phyloP scores from a whole-genome alignment of 1,284 basidiomycete species.

The Malassezia caprae region DNA sequence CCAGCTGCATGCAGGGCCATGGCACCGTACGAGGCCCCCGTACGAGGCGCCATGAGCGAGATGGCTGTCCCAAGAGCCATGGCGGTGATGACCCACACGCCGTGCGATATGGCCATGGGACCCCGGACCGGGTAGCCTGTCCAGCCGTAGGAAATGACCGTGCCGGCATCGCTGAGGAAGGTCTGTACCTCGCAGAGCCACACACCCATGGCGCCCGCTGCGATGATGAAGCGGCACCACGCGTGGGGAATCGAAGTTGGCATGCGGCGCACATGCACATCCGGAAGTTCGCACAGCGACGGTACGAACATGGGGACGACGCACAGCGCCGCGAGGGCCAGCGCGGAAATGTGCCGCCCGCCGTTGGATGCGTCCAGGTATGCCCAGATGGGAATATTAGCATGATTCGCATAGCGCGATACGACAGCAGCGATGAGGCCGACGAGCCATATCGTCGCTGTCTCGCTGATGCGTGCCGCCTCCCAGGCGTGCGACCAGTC shows the following conservation, averaged over 20 bases:
- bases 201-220: conserved; percentile 27
- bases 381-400: conserved; percentile 43
- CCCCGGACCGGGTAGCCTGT: conserved; percentile 65
- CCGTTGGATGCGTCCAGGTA: conserved; percentile 38
- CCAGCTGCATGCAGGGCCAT: background rate
- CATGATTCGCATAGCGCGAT: conserved; percentile 40
- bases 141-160: conserved; percentile 82
- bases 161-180: conserved; percentile 67
- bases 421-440: conserved; percentile 30
- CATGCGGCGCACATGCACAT: background rate
- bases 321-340: conserved; percentile 22
- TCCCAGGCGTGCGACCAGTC: conserved; percentile 41
- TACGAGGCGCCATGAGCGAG: conserved; percentile 2
- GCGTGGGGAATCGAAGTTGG: background rate
- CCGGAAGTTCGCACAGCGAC: background rate
- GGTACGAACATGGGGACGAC: conserved; percentile 15
- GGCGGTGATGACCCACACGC: conserved; percentile 60
- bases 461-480: conserved; percentile 20
- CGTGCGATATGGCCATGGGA: conserved; percentile 61
- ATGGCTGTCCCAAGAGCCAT: conserved; percentile 55
- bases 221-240: conserved; percentile 16
- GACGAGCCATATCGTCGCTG: conserved; percentile 27
- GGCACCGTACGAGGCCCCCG: background rate
- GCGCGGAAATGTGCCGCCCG: conserved; percentile 25
- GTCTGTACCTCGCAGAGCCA: conserved; percentile 56